Conservation (phyloP, 345 rosid genomes). For the Acer saccharum region DNA sequence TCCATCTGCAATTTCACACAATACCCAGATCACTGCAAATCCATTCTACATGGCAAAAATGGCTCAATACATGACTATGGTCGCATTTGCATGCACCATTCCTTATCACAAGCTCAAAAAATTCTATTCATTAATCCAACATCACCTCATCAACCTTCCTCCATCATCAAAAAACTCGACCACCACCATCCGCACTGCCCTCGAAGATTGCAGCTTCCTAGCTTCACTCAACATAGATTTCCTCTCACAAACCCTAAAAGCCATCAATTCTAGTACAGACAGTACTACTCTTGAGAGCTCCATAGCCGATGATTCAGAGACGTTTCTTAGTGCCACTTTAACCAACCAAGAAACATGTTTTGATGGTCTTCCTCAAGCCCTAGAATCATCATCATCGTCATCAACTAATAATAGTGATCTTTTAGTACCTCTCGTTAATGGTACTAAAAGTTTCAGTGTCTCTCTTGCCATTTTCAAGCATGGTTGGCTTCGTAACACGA, state of each 20-base stretch:
- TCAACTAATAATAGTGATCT: slow-evolving; percentile 19
- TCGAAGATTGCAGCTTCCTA: slow-evolving; percentile 37
- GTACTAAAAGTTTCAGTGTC: slow-evolving; percentile 23
- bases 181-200: slow-evolving; percentile 1
- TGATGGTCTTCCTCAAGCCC: slow-evolving; percentile 35
- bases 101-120: slow-evolving; percentile 22
- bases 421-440: slow-evolving; percentile 19
- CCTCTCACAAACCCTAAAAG: slow-evolving; percentile 16
- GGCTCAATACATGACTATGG: slow-evolving; percentile 28
- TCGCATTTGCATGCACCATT: slow-evolving; percentile 19
- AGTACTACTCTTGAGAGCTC: slow-evolving; percentile 2
- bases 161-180: slow-evolving; percentile 13
- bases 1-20: background rate
- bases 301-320: slow-evolving; percentile 30
- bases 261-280: slow-evolving; percentile 5
- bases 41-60: slow-evolving; percentile 13
- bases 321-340: slow-evolving; percentile 42
- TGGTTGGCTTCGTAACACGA: slow-evolving; percentile 24
- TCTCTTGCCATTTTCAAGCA: slow-evolving; percentile 36
- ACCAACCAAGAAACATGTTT: slow-evolving; percentile 43
- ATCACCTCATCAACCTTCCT: slow-evolving; percentile 13
- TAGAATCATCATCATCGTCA: background rate
- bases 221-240: slow-evolving; percentile 32
- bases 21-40: slow-evolving; percentile 29
- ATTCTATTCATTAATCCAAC: slow-evolving; percentile 14